Percentiles rank a stretch among this genome's conserved stretches.
These are phyloP conservation scores for Boletus sp. DNA, from an alignment of 1,284 basidiomycete species.

Conservation along the genomic window DNA sequence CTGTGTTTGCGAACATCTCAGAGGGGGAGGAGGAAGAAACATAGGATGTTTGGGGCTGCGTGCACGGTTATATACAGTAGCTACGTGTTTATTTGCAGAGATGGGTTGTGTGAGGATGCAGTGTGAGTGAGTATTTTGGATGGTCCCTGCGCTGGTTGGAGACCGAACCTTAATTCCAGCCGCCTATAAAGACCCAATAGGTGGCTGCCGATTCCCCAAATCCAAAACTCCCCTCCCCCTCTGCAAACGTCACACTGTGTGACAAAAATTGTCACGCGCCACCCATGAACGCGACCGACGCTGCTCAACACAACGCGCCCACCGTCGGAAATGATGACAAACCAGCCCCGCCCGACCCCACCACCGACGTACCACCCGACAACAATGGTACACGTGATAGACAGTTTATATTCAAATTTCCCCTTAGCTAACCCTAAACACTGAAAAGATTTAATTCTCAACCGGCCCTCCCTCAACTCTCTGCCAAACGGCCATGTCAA, in stretches of 20 bases:
- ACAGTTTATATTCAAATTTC: constrained; percentile 29
- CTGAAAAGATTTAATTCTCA: constrained; percentile 56
- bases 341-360: constrained; percentile 28
- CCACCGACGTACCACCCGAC: constrained; percentile 37
- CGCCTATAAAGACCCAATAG: constrained; percentile 73
- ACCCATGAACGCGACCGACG: constrained; percentile 53
- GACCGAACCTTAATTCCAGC: constrained; percentile 77
- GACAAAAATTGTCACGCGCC: constrained; percentile 51
- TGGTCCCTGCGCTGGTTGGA: constrained; percentile 65
- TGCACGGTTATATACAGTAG: constrained; percentile 26
- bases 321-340: constrained; percentile 31
- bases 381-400: constrained; percentile 36
- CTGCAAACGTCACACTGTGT: constrained; percentile 48
- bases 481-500: constrained; percentile 65
- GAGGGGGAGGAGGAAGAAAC: constrained; percentile 57
- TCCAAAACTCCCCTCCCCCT: constrained; percentile 61
- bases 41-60: constrained; percentile 38
- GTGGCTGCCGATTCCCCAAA: constrained; percentile 67
- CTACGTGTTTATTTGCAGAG: constrained; percentile 5
- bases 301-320: constrained; percentile 38
- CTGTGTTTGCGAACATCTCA: constrained; percentile 62
- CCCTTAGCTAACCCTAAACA: constrained; percentile 49
- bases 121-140: constrained; percentile 36
- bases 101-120: constrained; percentile 19
- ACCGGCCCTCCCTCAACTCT: constrained; percentile 47